A percentile compares a stretch with the other conserved stretches of the same genome.
These are phyloP conservation scores for Ophiocordyceps camponoti-leonardi DNA, from an alignment of 2,329 filamentous ascomycete genomes.

Conservation along the genomic window DNA sequence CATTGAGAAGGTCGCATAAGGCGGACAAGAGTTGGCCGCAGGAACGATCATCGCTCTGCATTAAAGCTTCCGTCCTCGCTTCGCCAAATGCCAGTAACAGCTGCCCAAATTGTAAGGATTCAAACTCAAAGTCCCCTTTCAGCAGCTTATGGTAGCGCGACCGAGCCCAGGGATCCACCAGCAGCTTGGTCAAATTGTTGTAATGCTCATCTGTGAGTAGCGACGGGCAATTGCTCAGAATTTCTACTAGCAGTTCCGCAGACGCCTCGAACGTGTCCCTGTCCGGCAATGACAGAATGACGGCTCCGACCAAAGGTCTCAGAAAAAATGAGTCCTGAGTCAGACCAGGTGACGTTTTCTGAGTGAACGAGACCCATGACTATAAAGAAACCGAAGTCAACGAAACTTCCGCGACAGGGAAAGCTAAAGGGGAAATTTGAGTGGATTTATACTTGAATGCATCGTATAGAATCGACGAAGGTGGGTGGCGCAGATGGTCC, in stretches of 20 bases:
- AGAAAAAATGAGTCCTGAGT: slow-evolving; percentile 39
- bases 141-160: slow-evolving; percentile 36
- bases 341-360: slow-evolving; percentile 42
- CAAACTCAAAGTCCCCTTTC: slow-evolving; percentile 44
- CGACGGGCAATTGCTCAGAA: slow-evolving; percentile 44
- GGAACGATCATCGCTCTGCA: slow-evolving; percentile 31
- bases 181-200: slow-evolving; percentile 35
- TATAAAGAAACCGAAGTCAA: slow-evolving; percentile 11
- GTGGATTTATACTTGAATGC: slow-evolving; percentile 32
- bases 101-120: slow-evolving; percentile 46
- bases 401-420: not conserved
- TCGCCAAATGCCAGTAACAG: slow-evolving; percentile 54
- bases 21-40: slow-evolving; percentile 35
- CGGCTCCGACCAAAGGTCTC: slow-evolving; percentile 38
- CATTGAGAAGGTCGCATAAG: slow-evolving; percentile 47
- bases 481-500: slow-evolving; percentile 14
- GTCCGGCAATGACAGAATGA: slow-evolving; percentile 42
- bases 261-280: slow-evolving; percentile 41
- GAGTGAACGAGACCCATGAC: slow-evolving; percentile 61
- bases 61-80: slow-evolving; percentile 42
- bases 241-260: slow-evolving; percentile 47
- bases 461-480: slow-evolving; percentile 39
- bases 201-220: slow-evolving; percentile 46
- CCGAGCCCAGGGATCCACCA: slow-evolving; percentile 42
- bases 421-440: not conserved